Evolutionary conservation across 2,329 filamentous ascomycete genomes (phyloP), one percentile per base, ranked within the genome.

Genomic region (Cercospora beticola): DNA sequence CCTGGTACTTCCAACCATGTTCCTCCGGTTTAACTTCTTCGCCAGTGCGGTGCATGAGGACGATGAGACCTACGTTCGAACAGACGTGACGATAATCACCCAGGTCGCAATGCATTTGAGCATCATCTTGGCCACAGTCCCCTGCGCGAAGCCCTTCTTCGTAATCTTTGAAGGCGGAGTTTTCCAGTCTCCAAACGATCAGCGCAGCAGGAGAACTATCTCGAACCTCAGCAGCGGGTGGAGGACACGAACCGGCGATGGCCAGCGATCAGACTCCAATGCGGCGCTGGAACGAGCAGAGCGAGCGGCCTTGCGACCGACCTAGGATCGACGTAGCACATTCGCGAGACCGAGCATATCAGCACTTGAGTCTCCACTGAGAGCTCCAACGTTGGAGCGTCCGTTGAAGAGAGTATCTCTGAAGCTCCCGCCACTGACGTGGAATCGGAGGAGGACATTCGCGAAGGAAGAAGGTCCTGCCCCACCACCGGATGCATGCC

Each of bases 61-160:
- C n/a, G n/a, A n/a, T n/a, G n/a, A n/a, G n/a, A n/a, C n/a, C n/a
- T n/a, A n/a, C n/a, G n/a, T n/a, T n/a, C n/a, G n/a, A n/a, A n/a
- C n/a, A n/a, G n/a, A n/a, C n/a, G n/a, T n/a, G n/a, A n/a, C n/a
- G n/a, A n/a, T n/a, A n/a, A n/a, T n/a, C n/a, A n/a, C n/a, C 1
- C 68, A 75, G 33, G 61, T 77, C 12, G 70, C 71, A 4, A 68
- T 76, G 46, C 74, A 78, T 59, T 26, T 76, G 26, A 72, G 70
- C 69, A 70, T 77, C 59, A 75, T 77, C 28, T 66, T 75, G 12
- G 73, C 75, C 3, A 78, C 76, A 0, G 40, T 78, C 1, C 76
- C 75, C 0, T 77, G 75, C 66, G 73, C 72, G 62, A 78, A 76
- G 59, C 73, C 75, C 2, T 77, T 77, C 69, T 75, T 77, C 60